These are phyloP conservation scores for Chaetothyriales sp. DNA, from an alignment of 2,329 filamentous ascomycete species.

Conservation along the genomic window DNA sequence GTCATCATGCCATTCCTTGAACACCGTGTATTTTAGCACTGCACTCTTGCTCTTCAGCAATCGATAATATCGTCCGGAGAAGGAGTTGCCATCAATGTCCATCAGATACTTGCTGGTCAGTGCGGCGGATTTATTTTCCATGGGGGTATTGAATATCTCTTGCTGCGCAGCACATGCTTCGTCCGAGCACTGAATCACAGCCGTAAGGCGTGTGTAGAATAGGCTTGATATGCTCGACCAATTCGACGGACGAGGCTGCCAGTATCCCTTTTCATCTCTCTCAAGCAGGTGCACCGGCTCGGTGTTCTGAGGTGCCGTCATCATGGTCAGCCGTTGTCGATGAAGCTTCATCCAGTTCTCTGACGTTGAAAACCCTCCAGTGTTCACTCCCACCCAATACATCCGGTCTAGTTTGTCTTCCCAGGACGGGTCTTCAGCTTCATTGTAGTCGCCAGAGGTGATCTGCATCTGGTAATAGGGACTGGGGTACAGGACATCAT, in stretches of 20 bases:
- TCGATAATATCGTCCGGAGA: slow-evolving; percentile 53
- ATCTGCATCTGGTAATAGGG: slow-evolving; percentile 30
- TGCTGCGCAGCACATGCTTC: slow-evolving; percentile 20
- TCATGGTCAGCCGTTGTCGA: slow-evolving; percentile 34
- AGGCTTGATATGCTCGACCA: slow-evolving; percentile 11
- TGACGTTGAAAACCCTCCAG: slow-evolving; percentile 32
- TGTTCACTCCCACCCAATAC: slow-evolving; percentile 46
- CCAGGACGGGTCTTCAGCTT: slow-evolving; percentile 33
- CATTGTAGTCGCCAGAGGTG: slow-evolving; percentile 30
- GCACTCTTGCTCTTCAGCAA: slow-evolving; percentile 57
- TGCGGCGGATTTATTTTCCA: not conserved
- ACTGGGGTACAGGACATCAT: slow-evolving; percentile 40
- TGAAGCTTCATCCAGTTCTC: slow-evolving; percentile 33
- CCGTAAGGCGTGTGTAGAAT: slow-evolving; percentile 35
- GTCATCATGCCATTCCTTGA: slow-evolving; percentile 67
- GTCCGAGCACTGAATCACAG: slow-evolving; percentile 33
- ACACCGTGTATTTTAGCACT: slow-evolving; percentile 64
- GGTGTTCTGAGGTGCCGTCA: slow-evolving; percentile 13
- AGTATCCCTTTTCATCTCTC: slow-evolving; percentile 4
- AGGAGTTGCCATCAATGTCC: slow-evolving; percentile 64
- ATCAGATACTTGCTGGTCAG: slow-evolving; percentile 50
- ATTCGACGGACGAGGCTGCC: slow-evolving; percentile 6
- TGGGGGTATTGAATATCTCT: not conserved
- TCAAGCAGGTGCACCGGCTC: slow-evolving; percentile 11
- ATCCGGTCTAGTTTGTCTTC: slow-evolving; percentile 36